Percentiles rank a stretch among this genome's conserved stretches.
Evolutionary conservation across 345 rosid species (phyloP).

Genomic region (Salix dunnii): DNA sequence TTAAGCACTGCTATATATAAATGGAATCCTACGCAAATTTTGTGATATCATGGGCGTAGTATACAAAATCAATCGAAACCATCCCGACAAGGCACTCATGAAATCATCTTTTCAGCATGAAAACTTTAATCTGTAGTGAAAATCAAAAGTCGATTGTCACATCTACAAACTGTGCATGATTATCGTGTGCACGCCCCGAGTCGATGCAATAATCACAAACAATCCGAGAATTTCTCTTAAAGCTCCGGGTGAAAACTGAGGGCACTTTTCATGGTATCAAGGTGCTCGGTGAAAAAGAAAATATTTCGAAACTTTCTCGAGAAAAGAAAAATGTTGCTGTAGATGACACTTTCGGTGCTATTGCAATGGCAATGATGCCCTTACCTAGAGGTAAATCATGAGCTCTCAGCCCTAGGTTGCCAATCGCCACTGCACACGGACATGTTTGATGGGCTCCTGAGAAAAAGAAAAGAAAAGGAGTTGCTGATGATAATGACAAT

Average conservation of each 20-base stretch:
- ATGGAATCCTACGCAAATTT: neutral
- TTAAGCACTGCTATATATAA: no score
- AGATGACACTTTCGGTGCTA: slow-evolving; percentile 13
- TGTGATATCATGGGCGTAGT: neutral
- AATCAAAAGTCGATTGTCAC: neutral
- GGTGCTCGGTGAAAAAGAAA: neutral
- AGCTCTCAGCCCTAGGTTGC: neutral
- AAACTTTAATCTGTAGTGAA: neutral
- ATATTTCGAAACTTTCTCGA: neutral
- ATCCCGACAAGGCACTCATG: neutral
- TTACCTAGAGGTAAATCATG: neutral
- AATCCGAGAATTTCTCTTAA: neutral
- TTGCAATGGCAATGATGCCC: slow-evolving; percentile 11
- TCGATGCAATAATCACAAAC: neutral
- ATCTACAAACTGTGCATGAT: neutral
- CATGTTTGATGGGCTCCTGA: neutral
- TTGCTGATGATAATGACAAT: no score
- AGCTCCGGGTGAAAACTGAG: neutral
- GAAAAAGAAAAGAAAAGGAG: neutral
- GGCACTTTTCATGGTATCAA: neutral
- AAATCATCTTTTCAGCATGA: neutral
- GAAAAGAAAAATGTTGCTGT: neutral
- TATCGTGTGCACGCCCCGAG: neutral
- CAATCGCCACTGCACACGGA: neutral
- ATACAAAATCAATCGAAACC: neutral